phyloP scores from a whole-genome alignment of 2,329 filamentous ascomycete species.

The Cytospora paraplurivora region DNA sequence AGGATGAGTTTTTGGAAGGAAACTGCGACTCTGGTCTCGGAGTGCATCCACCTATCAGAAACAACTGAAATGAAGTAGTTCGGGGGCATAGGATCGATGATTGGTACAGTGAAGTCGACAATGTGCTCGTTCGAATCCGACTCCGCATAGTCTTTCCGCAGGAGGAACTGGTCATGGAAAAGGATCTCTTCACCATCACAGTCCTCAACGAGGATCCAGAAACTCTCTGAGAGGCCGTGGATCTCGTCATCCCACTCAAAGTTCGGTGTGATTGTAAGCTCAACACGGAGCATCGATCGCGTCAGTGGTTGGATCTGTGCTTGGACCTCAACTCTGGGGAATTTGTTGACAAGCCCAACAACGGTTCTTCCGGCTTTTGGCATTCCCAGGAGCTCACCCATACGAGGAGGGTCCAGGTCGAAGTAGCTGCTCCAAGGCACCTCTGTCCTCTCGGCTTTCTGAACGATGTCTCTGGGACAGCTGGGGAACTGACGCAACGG shows the following conservation, averaged over 20 bases:
- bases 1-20: slow-evolving; percentile 94
- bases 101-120: slow-evolving; percentile 93
- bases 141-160: slow-evolving; percentile 85
- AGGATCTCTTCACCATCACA: slow-evolving; percentile 96
- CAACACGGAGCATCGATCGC: slow-evolving; percentile 85
- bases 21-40: slow-evolving; percentile 88
- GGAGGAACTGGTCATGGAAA: slow-evolving; percentile 90
- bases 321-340: slow-evolving; percentile 88
- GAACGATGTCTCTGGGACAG: slow-evolving; percentile 82
- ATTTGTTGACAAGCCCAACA: slow-evolving; percentile 85
- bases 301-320: slow-evolving; percentile 95
- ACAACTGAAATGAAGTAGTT: slow-evolving; percentile 97
- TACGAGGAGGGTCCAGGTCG: slow-evolving; percentile 91
- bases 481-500: slow-evolving; percentile 86
- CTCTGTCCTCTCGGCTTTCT: slow-evolving; percentile 92
- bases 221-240: slow-evolving; percentile 86
- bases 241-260: slow-evolving; percentile 94
- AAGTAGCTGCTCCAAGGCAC: slow-evolving; percentile 94
- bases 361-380: slow-evolving; percentile 85
- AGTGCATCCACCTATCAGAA: slow-evolving; percentile 98
- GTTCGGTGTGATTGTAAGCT: slow-evolving; percentile 88
- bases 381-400: slow-evolving; percentile 91
- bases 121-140: slow-evolving; percentile 90
- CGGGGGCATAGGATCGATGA: slow-evolving; percentile 96
- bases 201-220: slow-evolving; percentile 97